Base-by-base conservation (phyloP, 2,329 filamentous ascomycete genomes). In the Colletotrichum cereale region DNA sequence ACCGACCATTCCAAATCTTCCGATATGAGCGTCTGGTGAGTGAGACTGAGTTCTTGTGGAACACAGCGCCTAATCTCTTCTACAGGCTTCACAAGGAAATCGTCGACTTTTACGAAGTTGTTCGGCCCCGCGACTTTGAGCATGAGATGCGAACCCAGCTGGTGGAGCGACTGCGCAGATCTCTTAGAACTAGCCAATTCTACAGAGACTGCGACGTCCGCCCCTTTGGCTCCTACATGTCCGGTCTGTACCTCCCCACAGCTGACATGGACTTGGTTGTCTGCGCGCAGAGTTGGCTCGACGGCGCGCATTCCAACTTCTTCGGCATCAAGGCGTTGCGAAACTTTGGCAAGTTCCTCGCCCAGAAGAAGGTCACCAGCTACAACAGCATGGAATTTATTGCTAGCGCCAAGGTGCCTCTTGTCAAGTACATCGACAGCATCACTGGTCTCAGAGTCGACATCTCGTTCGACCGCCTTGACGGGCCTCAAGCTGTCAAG, bases 191-290 rank as follows among this genome's bases (percentile, higher is more conserved):
- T 18, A 84, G 83, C 16, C 75, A 78, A n/a, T 80, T 84, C 60
- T 92, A 90, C 76, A 81, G 84, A 16, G 88, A 89, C 57, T 89
- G 91, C 14, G 86, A 91, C 60, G 84, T 98, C 10, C 85, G 88
- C 42, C 87, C 92, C 12, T 99, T 99, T 79, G 96, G 96, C n/a
- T 98, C 96, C 0, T 99, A 95, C 81, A 95, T 94, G 75, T 94
- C 94, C 3, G 94, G 93, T 0, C 84, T 94, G 10, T 90, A 90
- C 75, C 82, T 90, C 2, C 88, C 88, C 0, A 90, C 93, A 1
- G 94, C 93, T 21, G 96, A 99, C 79, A 97, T 99, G 91, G 96
- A 99, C 79, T 86, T 99, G 58, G 96, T 97, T 3, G 88, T 96
- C 63, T 89, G 95, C 62, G 90, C 88, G 0, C 76, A 80, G 11